Evolutionary conservation across 306 rosid species (phyloP), one percentile per base, ranked within the genome.

Genomic region (Medicago ruthenica): DNA sequence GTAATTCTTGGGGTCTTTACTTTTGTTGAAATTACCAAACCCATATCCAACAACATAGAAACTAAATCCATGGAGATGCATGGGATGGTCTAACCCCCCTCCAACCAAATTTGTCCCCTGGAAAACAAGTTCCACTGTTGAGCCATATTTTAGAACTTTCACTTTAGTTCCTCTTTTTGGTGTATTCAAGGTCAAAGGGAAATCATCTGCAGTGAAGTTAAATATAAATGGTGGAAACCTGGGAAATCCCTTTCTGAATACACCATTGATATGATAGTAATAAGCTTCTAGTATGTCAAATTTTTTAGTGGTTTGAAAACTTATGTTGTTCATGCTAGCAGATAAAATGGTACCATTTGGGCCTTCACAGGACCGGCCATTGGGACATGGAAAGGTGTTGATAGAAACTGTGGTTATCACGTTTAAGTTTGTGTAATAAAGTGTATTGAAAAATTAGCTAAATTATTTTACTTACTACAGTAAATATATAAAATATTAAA

Each of bases 31-130:
- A 58, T 58, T 58, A 27, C 64, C 64, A 22, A 58, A 58, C 36
- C 64, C 64, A 13, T 11, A 22, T 22, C 64, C 64, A 5, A 58
- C 39, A 13, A 5, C 64, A 22, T 58, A 1, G 64, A 58, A 58
- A 58, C 16, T 58, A 58, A 22, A 22, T 58, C 64, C 64, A 58
- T 58, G 64, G n/a, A 58, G 64, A 58, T 58, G 64, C 39, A 58
- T 58, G 37, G 64, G 64, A 58, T 58, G 64, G 9, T 58, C 64
- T 24, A 58, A 5, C 64, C 16, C 64, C 22, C 37, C 8, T 58
- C 37, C 8, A 12, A 58, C 3, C 64, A 58, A 6, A 22, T 58
- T 22, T 22, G 64, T 58, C 1, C n/a, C 36, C 13, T 58, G 64
- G 37, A 5, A 58, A 58, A 58, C 64, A 22, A 58, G 8, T 58